phyloP scores from a whole-genome alignment of 371 early-diverging fungal species.

The Mortierella sp. region DNA sequence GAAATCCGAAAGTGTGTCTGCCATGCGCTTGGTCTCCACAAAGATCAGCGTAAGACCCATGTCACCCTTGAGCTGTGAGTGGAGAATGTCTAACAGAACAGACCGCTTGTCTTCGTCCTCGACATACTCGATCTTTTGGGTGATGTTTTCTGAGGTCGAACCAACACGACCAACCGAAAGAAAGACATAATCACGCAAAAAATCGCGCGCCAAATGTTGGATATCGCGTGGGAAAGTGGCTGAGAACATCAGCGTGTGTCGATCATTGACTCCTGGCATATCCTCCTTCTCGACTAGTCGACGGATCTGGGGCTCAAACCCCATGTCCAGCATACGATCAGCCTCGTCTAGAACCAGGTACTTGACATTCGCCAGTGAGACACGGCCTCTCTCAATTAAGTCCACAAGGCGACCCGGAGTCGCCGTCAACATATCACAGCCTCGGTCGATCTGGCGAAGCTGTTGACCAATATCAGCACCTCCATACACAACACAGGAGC shows the following conservation, averaged over 20 bases:
- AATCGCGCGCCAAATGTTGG: constrained; percentile 94
- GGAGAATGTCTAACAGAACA: constrained; percentile 87
- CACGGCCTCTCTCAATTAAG: constrained; percentile 90
- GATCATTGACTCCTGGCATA: constrained; percentile 85
- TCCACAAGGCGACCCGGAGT: constrained; percentile 99
- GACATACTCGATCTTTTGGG: constrained; percentile 90
- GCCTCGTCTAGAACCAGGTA: constrained; percentile 99
- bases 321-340: constrained; percentile 99
- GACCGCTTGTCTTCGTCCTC: constrained; percentile 88
- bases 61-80: constrained; percentile 66
- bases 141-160: constrained; percentile 96
- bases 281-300: constrained; percentile 95
- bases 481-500: constrained; percentile 96
- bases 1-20: constrained; percentile 92
- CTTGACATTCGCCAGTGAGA: constrained; percentile 81
- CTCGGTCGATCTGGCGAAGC: constrained; percentile 87
- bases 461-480: constrained; percentile 96
- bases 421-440: constrained; percentile 97
- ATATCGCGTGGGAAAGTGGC: constrained; percentile 98
- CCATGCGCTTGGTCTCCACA: constrained; percentile 98
- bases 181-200: constrained; percentile 93
- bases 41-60: constrained; percentile 94
- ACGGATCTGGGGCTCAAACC: constrained; percentile 99
- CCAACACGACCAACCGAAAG: constrained; percentile 96
- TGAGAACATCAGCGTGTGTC: constrained; percentile 97